Percentiles rank a stretch among this genome's conserved stretches.
Evolutionary conservation across 805 yeast species (phyloP).

Genomic region (Candida saitoana): DNA sequence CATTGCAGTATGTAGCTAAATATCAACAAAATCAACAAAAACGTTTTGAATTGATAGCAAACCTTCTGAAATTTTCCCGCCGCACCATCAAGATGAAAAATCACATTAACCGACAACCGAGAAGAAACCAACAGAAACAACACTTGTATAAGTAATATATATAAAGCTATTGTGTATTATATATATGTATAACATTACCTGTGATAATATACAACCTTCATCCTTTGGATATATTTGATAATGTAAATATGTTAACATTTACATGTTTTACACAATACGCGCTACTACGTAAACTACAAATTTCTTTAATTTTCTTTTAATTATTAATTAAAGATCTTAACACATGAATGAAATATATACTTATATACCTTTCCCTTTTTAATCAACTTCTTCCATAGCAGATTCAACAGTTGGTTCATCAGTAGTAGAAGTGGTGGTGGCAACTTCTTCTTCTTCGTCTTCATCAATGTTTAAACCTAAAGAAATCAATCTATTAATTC

Average conservation of each 20-base stretch:
- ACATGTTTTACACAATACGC: too few relatives aligned
- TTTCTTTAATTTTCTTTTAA: not conserved
- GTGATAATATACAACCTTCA: too few relatives aligned
- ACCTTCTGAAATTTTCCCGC: not conserved
- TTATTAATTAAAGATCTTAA: not conserved
- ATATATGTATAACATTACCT: too few relatives aligned
- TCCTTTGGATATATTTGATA: too few relatives aligned
- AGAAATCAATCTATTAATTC: conserved; percentile 97
- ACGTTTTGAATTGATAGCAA: not conserved
- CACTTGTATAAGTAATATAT: too few relatives aligned
- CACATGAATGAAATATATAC: conserved; percentile 2
- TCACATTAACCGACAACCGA: too few relatives aligned
- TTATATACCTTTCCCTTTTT: conserved; percentile 19
- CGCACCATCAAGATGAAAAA: not conserved
- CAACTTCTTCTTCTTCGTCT: conserved; percentile 57
- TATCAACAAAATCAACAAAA: not conserved
- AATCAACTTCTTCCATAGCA: conserved; percentile 99
- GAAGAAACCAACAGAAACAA: too few relatives aligned
- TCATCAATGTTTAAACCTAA: conserved; percentile 98
- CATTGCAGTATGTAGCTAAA: conserved; percentile 32
- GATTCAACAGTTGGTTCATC: conserved; percentile 79
- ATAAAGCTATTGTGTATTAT: too few relatives aligned
- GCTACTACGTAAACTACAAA: not conserved
- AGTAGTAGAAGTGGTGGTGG: conserved; percentile 42
- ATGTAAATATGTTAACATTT: too few relatives aligned